A percentile compares a stretch with the other conserved stretches of the same genome.
phyloP scores from a whole-genome alignment of 192 early-diverging fungal genomes.

The Geosiphon pyriformis region DNA sequence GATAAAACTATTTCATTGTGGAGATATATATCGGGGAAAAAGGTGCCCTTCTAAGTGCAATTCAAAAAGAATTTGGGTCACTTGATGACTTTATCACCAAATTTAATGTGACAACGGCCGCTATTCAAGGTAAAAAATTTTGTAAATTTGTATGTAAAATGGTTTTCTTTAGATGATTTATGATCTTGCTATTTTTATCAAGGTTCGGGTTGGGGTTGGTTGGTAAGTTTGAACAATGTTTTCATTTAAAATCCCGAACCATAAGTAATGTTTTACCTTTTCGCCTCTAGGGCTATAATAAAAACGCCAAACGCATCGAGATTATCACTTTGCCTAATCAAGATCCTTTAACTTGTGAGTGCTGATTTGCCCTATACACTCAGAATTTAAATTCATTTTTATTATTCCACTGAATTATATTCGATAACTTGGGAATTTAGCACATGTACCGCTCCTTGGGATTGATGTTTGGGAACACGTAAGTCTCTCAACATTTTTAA shows the following conservation, averaged over 20 bases:
- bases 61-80: constrained; percentile 78
- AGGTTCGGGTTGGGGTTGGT: constrained; percentile 95
- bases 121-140: constrained; percentile 61
- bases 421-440: no score
- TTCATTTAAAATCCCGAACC: no score
- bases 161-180: no score
- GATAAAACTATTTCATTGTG: no score
- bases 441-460: constrained; percentile 78
- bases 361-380: background rate
- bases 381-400: no score
- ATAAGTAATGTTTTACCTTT: no score
- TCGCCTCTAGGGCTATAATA: constrained; percentile 67
- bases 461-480: constrained; percentile 95
- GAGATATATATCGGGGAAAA: no score
- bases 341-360: constrained; percentile 55
- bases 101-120: constrained; percentile 76
- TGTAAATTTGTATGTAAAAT: no score
- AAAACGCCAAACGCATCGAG: constrained; percentile 67
- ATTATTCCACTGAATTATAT: no score
- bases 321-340: constrained; percentile 89
- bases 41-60: constrained; percentile 63
- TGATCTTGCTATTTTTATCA: background rate
- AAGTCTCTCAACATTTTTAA: constrained; percentile 21
- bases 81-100: constrained; percentile 70
- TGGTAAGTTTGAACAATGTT: constrained; percentile 46